Conservation (phyloP, 140 eudicot genomes). For the Bidens hawaiensis region DNA sequence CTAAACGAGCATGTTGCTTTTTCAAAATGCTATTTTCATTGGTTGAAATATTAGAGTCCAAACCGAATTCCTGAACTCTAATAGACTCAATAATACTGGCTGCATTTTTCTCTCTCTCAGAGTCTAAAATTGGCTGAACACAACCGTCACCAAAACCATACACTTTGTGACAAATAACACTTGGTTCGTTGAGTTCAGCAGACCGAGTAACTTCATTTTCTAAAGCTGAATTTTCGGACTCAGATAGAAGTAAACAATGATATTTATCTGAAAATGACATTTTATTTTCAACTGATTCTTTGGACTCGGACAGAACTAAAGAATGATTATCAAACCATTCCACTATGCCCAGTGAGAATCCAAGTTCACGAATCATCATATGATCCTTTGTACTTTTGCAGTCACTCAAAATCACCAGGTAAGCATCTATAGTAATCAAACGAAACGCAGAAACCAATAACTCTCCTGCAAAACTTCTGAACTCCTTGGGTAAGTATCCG, state of each 20-base stretch:
- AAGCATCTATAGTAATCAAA: slow-evolving; percentile 50
- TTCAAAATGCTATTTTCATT: slow-evolving; percentile 52
- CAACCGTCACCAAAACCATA: slow-evolving; percentile 15
- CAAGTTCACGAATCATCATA: slow-evolving; percentile 72
- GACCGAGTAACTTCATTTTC: slow-evolving; percentile 15
- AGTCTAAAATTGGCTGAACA: slow-evolving; percentile 7
- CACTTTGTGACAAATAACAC: slow-evolving; percentile 10
- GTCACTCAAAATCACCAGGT: slow-evolving; percentile 43
- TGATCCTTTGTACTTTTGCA: slow-evolving; percentile 56
- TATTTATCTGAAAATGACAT: slow-evolving; percentile 5
- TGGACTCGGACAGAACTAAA: slow-evolving; percentile 21
- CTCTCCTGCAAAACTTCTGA: slow-evolving; percentile 62
- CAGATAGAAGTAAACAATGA: too few relatives aligned
- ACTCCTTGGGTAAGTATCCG: slow-evolving; percentile 59
- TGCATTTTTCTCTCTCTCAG: slow-evolving; percentile 30
- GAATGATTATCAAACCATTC: slow-evolving; percentile 71
- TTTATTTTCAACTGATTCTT: slow-evolving; percentile 16
- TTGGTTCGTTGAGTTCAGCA: slow-evolving; percentile 19
- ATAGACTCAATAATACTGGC: slow-evolving; percentile 55
- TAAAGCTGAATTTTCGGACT: too few relatives aligned
- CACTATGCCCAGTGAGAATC: slow-evolving; percentile 62
- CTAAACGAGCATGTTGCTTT: slow-evolving; percentile 96
- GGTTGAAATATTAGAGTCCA: slow-evolving; percentile 48
- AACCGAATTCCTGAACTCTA: slow-evolving; percentile 76
- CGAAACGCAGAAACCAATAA: slow-evolving; percentile 57